Evolutionary conservation across 306 rosid species (phyloP).

Genomic region (Trifolium pratense): DNA sequence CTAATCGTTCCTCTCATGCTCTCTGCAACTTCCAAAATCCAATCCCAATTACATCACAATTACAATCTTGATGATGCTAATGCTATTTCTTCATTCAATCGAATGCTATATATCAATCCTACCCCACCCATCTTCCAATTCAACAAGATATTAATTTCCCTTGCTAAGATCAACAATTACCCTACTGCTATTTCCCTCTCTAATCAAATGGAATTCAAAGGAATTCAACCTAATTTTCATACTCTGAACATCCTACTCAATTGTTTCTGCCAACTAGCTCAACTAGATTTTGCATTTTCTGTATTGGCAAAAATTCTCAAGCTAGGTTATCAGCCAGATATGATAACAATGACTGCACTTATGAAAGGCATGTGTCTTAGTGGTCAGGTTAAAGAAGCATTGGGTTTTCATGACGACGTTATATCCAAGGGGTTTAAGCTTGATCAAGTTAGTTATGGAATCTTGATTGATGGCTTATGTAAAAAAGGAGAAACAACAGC

Average conservation of each 20-base stretch:
- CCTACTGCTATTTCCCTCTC: not conserved
- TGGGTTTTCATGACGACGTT: too few relatives aligned
- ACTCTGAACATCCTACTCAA: not conserved
- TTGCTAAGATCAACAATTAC: not conserved
- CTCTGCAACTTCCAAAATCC: too few relatives aligned
- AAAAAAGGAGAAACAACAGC: too few relatives aligned
- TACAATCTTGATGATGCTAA: too few relatives aligned
- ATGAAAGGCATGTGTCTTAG: too few relatives aligned
- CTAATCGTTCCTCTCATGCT: conserved; percentile 88
- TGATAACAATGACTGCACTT: not conserved
- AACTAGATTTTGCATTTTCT: not conserved
- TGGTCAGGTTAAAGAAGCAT: too few relatives aligned
- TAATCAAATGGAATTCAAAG: not conserved
- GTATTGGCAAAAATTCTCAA: not conserved
- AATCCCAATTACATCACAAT: conserved; percentile 9
- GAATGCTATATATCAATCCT: not conserved
- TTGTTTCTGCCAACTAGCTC: not conserved
- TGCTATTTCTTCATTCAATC: not conserved
- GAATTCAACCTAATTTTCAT: too few relatives aligned
- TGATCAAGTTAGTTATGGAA: too few relatives aligned
- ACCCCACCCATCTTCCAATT: too few relatives aligned
- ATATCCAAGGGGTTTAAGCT: too few relatives aligned
- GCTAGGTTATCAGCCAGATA: not conserved
- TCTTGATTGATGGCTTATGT: too few relatives aligned
- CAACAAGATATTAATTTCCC: not conserved